Evolutionary conservation across 2,329 filamentous ascomycete species (phyloP).

Genomic region (Falciphora oryzae): DNA sequence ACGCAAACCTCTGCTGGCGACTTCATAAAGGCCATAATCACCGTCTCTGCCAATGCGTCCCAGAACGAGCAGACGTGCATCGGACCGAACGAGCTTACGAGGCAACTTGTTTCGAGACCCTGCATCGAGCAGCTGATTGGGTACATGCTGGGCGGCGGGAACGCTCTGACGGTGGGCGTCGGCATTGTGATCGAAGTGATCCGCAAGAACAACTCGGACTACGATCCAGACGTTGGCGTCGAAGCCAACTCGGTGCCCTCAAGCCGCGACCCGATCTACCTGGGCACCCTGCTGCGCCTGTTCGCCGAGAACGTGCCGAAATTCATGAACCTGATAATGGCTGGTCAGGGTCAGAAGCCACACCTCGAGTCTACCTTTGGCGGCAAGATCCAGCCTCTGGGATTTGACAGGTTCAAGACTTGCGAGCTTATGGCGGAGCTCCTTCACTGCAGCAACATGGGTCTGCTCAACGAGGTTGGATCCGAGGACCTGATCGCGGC

Average conservation of each 20-base stretch:
- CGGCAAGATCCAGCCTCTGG: constrained; percentile 83
- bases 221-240: constrained; percentile 85
- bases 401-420: constrained; percentile 97
- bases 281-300: constrained; percentile 80
- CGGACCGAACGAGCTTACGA: constrained; percentile 91
- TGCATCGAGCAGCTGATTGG: constrained; percentile 81
- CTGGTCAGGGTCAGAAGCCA: constrained; percentile 65
- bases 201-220: constrained; percentile 98
- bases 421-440: constrained; percentile 98
- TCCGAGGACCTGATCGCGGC: constrained; percentile 80
- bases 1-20: constrained; percentile 96
- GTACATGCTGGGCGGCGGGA: constrained; percentile 90
- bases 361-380: constrained; percentile 85
- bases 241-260: constrained; percentile 76
- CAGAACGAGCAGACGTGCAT: constrained; percentile 99
- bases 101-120: constrained; percentile 81
- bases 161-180: constrained; percentile 90
- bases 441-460: constrained; percentile 98
- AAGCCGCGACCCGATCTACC: constrained; percentile 87
- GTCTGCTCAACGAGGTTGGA: constrained; percentile 82
- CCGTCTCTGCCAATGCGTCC: constrained; percentile 95
- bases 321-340: constrained; percentile 87
- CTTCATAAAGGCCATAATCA: constrained; percentile 98
- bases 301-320: constrained; percentile 90
- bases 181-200: constrained; percentile 98